Conservation (phyloP, 345 rosid species). For the Reutealis trisperma region DNA sequence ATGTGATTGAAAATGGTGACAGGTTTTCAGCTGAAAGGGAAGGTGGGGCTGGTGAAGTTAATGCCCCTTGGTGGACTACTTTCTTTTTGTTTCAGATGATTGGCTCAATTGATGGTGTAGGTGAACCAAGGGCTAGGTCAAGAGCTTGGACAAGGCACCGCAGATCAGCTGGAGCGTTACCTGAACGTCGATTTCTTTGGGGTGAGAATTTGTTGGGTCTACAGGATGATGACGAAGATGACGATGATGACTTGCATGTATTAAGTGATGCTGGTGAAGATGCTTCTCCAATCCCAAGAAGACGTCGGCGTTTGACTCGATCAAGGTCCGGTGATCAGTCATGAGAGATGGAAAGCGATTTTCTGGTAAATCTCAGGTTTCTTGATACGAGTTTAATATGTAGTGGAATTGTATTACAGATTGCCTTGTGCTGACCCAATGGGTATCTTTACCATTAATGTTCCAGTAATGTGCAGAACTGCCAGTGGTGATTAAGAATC, state of each 20-base stretch:
- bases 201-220: slow-evolving; percentile 86
- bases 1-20: slow-evolving; percentile 84
- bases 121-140: slow-evolving; percentile 65
- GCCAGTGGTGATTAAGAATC: slow-evolving; percentile 10
- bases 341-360: slow-evolving; percentile 26
- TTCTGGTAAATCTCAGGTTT: slow-evolving; percentile 49
- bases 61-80: slow-evolving; percentile 67
- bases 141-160: slow-evolving; percentile 80
- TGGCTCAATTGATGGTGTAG: slow-evolving; percentile 56
- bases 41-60: slow-evolving; percentile 43
- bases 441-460: slow-evolving; percentile 20
- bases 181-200: slow-evolving; percentile 82
- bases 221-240: slow-evolving; percentile 58
- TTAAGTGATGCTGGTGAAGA: slow-evolving; percentile 54
- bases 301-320: slow-evolving; percentile 62
- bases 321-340: slow-evolving; percentile 69
- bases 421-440: slow-evolving; percentile 25
- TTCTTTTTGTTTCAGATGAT: slow-evolving; percentile 83
- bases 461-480: slow-evolving; percentile 15
- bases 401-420: slow-evolving; percentile 35
- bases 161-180: slow-evolving; percentile 45
- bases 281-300: slow-evolving; percentile 61
- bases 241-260: slow-evolving; percentile 47
- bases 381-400: slow-evolving; percentile 23
- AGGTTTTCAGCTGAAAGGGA: slow-evolving; percentile 64